These are phyloP conservation scores for Cytospora piceicola DNA, from an alignment of 2,329 filamentous ascomycete genomes.

Conservation along the genomic window DNA sequence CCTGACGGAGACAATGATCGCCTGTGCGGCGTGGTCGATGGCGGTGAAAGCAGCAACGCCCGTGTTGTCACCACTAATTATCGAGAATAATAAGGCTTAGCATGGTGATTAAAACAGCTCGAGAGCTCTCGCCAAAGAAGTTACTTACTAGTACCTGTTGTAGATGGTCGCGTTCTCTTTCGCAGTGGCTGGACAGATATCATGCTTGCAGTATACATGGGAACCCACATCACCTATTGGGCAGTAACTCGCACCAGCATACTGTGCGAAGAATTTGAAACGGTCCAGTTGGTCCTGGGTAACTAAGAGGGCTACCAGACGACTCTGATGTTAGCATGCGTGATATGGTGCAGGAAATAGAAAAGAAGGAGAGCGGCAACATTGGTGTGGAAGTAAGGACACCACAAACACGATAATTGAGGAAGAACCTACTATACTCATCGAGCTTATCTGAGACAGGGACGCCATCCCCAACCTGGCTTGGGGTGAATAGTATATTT, in stretches of 20 bases:
- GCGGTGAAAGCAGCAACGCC: not conserved
- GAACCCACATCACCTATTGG: not conserved
- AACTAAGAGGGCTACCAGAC: not conserved
- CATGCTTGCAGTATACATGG: not conserved
- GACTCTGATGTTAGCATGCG: not conserved
- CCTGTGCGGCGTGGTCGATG: conserved; percentile 50
- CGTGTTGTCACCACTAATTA: not conserved
- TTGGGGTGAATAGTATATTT: not conserved
- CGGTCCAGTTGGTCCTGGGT: not conserved
- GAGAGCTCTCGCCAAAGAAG: not conserved
- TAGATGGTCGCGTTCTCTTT: not conserved
- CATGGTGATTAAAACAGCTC: not conserved
- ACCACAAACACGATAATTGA: not conserved
- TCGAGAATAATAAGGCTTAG: not conserved
- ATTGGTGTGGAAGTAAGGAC: not conserved
- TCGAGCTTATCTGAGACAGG: not conserved
- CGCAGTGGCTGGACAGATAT: not conserved
- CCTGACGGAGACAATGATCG: conserved; percentile 64
- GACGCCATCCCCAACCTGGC: not conserved
- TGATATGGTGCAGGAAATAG: not conserved
- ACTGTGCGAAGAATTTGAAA: not conserved
- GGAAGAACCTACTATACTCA: not conserved
- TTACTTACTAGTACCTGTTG: not conserved
- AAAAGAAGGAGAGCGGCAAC: not conserved
- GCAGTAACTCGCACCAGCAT: not conserved